phyloP scores from a whole-genome alignment of 306 rosid genomes.

The Senna siamea region DNA sequence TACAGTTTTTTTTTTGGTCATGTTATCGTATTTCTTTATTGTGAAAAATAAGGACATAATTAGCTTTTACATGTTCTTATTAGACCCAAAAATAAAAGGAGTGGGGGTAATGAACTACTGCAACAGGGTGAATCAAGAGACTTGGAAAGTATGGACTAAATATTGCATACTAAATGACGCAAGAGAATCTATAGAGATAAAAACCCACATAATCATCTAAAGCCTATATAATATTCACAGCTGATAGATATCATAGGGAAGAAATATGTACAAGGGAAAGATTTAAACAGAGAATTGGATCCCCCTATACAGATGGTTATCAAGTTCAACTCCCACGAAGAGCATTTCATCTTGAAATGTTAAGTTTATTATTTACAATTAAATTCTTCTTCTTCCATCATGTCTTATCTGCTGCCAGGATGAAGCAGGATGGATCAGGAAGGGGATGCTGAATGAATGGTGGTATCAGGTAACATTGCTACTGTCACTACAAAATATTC shows the following conservation, averaged over 20 bases:
- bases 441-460: slow-evolving; percentile 88
- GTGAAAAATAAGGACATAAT: too few species aligned
- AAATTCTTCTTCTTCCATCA: slow-evolving; percentile 81
- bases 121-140: too few species aligned
- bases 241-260: slow-evolving; percentile 31
- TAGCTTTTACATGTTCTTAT: too few species aligned
- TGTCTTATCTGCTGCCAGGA: slow-evolving; percentile 72
- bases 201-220: slow-evolving; percentile 20
- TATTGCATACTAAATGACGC: background rate
- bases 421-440: slow-evolving; percentile 94
- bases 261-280: slow-evolving; percentile 53
- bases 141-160: background rate
- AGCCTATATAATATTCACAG: slow-evolving; percentile 52
- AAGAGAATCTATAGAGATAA: background rate
- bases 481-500: slow-evolving; percentile 94
- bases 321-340: slow-evolving; percentile 56
- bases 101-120: too few species aligned
- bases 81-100: too few species aligned
- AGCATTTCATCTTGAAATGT: slow-evolving; percentile 47
- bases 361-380: slow-evolving; percentile 65
- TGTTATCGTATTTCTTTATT: too few species aligned
- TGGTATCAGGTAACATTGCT: slow-evolving; percentile 95
- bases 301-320: slow-evolving; percentile 60
- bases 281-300: slow-evolving; percentile 55
- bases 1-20: too few species aligned